Evolutionary conservation across 257 asterid species (phyloP).

Genomic region (Ehretia macrophylla): DNA sequence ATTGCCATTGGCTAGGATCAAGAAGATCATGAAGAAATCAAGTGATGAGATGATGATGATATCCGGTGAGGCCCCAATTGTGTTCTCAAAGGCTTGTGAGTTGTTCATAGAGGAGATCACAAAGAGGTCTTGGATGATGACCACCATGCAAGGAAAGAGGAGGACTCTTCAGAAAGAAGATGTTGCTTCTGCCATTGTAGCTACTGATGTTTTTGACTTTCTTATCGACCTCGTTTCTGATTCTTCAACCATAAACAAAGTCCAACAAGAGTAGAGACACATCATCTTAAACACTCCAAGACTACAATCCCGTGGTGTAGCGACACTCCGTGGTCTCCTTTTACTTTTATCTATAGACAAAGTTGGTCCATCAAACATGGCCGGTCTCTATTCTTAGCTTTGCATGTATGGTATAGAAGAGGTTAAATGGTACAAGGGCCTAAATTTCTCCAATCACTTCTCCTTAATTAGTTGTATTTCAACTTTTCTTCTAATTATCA

Average conservation of each 20-base stretch:
- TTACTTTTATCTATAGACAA: too few relatives aligned
- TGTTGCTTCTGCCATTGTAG: constrained; percentile 63
- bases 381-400: too few relatives aligned
- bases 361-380: too few relatives aligned
- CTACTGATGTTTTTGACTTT: constrained; percentile 73
- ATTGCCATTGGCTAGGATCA: constrained; percentile 54
- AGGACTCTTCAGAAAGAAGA: constrained; percentile 71
- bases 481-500: too few relatives aligned
- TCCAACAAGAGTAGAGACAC: too few relatives aligned
- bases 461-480: too few relatives aligned
- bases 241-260: not conserved
- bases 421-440: too few relatives aligned
- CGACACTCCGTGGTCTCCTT: too few relatives aligned
- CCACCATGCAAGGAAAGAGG: constrained; percentile 27
- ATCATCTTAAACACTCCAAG: too few relatives aligned
- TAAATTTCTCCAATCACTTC: too few relatives aligned
- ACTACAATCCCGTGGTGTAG: too few relatives aligned
- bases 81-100: constrained; percentile 75
- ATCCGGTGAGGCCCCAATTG: constrained; percentile 80
- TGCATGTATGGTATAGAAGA: too few relatives aligned
- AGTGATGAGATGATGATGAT: constrained; percentile 72
- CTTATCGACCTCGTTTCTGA: constrained; percentile 43
- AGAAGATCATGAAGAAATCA: constrained; percentile 59
- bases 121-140: constrained; percentile 54
- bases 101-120: constrained; percentile 64